These are phyloP conservation scores for Haplosporangium sp. DNA, from an alignment of 371 early-diverging fungal genomes.

Conservation along the genomic window DNA sequence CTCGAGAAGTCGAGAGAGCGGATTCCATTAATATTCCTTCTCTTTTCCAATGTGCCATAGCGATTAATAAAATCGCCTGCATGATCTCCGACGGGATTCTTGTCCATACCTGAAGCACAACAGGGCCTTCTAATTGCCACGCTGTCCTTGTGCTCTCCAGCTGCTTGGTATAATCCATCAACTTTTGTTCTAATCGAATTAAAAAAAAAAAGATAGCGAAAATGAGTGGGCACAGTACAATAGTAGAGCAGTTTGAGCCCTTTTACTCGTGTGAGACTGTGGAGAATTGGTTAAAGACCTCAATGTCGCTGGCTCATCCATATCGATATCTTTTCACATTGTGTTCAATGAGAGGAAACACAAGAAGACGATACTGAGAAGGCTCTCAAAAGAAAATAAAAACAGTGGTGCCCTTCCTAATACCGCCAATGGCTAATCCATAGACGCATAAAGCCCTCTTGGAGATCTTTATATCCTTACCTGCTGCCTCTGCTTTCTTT, in stretches of 20 bases:
- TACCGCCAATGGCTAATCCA: neutral
- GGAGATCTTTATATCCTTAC: constrained; percentile 11
- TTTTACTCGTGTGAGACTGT: constrained; percentile 7
- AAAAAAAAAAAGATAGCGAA: neutral
- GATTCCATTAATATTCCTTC: too few relatives aligned
- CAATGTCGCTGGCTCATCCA: constrained; percentile 19
- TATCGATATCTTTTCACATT: neutral
- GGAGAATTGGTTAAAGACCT: constrained; percentile 7
- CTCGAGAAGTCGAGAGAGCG: neutral
- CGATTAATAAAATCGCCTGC: neutral
- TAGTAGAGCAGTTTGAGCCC: constrained; percentile 9
- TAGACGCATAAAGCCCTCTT: too few relatives aligned
- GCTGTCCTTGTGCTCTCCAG: constrained; percentile 43
- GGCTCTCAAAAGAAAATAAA: constrained; percentile 27
- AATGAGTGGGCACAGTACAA: neutral
- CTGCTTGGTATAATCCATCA: constrained; percentile 42
- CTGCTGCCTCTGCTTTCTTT: constrained; percentile 55
- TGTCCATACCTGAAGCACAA: constrained; percentile 56
- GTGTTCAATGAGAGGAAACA: neutral
- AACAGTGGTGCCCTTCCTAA: too few relatives aligned
- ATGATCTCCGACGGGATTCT: too few relatives aligned
- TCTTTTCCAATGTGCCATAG: too few relatives aligned
- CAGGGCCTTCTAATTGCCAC: constrained; percentile 61
- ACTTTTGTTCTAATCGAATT: constrained; percentile 46
- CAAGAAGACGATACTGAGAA: too few relatives aligned